phyloP scores from a whole-genome alignment of 805 yeast species.

The Babjeviella inositovora region DNA sequence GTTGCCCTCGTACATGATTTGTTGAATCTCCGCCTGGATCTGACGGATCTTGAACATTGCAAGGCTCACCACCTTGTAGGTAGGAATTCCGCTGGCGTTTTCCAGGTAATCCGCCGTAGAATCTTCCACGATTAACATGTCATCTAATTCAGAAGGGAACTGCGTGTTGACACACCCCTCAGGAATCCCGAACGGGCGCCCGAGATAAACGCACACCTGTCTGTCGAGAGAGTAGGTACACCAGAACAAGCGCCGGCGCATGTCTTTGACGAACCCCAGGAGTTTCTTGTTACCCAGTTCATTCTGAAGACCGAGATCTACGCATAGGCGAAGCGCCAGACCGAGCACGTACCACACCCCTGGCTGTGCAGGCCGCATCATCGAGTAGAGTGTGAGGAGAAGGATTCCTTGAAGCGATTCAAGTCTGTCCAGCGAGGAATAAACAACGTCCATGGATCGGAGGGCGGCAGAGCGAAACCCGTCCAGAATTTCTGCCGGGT shows the following conservation, averaged over 20 bases:
- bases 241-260: conserved; percentile 74
- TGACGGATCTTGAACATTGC: conserved; percentile 55
- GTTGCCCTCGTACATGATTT: conserved; percentile 47
- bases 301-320: conserved; percentile 73
- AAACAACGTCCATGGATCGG: conserved; percentile 37
- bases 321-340: conserved; percentile 61
- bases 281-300: conserved; percentile 19
- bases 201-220: conserved; percentile 73
- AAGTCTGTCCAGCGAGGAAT: conserved; percentile 39
- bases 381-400: conserved; percentile 51
- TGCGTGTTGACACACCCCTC: conserved; percentile 61
- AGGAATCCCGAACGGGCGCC: conserved; percentile 80
- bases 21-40: conserved; percentile 66
- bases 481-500: conserved; percentile 49
- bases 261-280: conserved; percentile 34
- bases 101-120: conserved; percentile 20
- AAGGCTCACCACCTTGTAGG: conserved; percentile 54
- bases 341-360: conserved; percentile 91
- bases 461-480: conserved; percentile 56
- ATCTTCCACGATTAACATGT: conserved; percentile 31
- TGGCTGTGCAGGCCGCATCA: conserved; percentile 81
- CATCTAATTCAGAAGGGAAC: conserved; percentile 66
- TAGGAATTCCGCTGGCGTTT: conserved; percentile 22
- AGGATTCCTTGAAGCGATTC: conserved; percentile 64
- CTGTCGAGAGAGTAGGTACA: conserved; percentile 77